Percentiles rank a stretch among this genome's conserved stretches.
phyloP scores from a whole-genome alignment of 2,329 filamentous ascomycete genomes.

The Penicillium sp. region DNA sequence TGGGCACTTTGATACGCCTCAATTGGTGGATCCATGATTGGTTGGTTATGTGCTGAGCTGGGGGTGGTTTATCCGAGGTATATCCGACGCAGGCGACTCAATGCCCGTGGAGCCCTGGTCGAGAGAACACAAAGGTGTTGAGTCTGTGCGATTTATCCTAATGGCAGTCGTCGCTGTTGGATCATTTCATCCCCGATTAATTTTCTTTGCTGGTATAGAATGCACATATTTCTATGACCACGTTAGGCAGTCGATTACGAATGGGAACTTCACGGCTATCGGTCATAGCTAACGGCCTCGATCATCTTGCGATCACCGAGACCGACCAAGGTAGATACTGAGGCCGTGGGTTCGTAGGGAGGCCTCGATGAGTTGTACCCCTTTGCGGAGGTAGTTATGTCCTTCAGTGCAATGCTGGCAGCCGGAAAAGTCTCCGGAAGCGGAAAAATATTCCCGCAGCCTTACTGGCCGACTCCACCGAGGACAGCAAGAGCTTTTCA shows the following conservation, averaged over 20 bases:
- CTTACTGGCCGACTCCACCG: neutral
- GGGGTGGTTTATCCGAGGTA: neutral
- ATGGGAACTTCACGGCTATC: no score
- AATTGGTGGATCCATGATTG: conserved; percentile 23
- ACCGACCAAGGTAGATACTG: no score
- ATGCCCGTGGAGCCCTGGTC: neutral
- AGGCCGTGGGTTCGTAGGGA: no score
- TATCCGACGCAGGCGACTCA: neutral
- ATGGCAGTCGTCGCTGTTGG: neutral
- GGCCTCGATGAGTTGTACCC: no score
- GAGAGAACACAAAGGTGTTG: no score
- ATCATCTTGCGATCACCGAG: no score
- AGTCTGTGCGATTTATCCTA: no score
- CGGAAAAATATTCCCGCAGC: neutral
- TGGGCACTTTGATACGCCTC: conserved; percentile 50
- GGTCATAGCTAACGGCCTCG: no score
- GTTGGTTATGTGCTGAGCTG: neutral
- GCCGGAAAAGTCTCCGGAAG: neutral
- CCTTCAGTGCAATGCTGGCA: neutral
- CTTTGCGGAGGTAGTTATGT: no score
- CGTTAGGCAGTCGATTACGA: no score
- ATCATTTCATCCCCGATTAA: neutral
- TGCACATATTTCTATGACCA: no score
- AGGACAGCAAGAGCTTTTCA: neutral
- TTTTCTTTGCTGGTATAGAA: no score